These are phyloP conservation scores for Yamadazyma triangularis DNA, from an alignment of 1,139 yeast genomes.

Conservation along the genomic window DNA sequence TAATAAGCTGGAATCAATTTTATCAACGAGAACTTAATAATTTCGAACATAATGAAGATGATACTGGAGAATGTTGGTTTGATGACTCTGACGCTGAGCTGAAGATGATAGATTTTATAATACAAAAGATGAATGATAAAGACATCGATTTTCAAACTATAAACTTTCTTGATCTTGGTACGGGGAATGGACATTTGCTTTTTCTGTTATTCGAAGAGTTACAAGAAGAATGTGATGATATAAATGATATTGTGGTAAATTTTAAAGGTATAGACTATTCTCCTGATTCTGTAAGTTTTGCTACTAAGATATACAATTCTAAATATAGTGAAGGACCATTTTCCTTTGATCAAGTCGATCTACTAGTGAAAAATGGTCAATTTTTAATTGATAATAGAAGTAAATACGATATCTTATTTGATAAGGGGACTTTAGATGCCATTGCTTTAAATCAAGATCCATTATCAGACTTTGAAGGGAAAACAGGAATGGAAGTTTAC, in stretches of 20 bases:
- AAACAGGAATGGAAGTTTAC: conserved; percentile 59
- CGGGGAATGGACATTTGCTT: conserved; percentile 91
- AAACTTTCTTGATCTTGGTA: conserved; percentile 75
- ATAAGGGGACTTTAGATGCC: conserved; percentile 96
- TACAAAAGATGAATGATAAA: conserved; percentile 23
- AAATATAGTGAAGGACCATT: conserved; percentile 33
- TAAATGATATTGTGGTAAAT: conserved; percentile 29
- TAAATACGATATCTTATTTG: conserved; percentile 69
- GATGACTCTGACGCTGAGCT: conserved; percentile 88
- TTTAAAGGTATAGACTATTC: conserved; percentile 82
- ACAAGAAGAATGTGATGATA: conserved; percentile 34
- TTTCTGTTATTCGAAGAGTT: conserved; percentile 62
- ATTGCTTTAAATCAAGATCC: conserved; percentile 75
- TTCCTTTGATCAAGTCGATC: conserved; percentile 44
- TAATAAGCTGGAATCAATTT: conserved; percentile 75
- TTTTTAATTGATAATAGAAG: conserved; percentile 29
- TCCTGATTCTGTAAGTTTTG: conserved; percentile 69
- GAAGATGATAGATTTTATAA: conserved; percentile 66
- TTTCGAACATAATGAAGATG: conserved; percentile 67
- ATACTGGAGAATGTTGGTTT: conserved; percentile 96
- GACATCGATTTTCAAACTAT: conserved; percentile 23
- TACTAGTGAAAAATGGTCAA: conserved; percentile 28
- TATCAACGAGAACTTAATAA: conserved; percentile 69
- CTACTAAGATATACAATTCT: conserved; percentile 48
- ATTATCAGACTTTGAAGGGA: conserved; percentile 34